Percentiles rank a stretch among this genome's conserved stretches.
phyloP scores from a whole-genome alignment of 345 rosid genomes.

The Eutrema japonicum region DNA sequence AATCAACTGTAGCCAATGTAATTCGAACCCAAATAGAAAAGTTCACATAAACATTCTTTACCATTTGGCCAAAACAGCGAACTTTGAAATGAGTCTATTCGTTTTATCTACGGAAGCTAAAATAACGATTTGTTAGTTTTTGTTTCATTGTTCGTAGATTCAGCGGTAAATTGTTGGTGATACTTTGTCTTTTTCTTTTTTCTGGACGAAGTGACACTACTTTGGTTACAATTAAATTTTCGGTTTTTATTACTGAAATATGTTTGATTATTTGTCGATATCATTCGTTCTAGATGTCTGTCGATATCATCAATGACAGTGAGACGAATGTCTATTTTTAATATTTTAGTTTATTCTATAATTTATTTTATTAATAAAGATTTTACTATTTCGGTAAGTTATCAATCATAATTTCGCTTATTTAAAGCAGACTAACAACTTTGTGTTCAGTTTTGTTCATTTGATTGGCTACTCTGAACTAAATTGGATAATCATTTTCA shows the following conservation, averaged over 20 bases:
- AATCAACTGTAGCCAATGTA: too few species aligned
- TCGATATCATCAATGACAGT: neutral
- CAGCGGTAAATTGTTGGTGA: neutral
- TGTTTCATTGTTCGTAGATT: neutral
- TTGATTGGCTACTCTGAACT: neutral
- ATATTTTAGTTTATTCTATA: neutral
- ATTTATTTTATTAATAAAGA: neutral
- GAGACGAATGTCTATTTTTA: neutral
- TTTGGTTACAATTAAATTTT: neutral
- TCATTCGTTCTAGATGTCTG: conserved; percentile 12
- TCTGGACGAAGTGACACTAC: too few species aligned
- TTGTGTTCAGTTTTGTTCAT: neutral
- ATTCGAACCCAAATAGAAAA: too few species aligned
- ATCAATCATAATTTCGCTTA: neutral
- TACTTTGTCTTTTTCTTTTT: too few species aligned
- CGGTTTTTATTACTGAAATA: neutral
- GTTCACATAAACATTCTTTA: too few species aligned
- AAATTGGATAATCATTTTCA: neutral
- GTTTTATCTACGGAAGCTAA: neutral
- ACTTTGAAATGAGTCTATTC: conserved; percentile 2
- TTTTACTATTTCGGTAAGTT: conserved; percentile 6
- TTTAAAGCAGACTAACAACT: neutral
- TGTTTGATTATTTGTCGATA: conserved; percentile 5
- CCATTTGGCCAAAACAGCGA: too few species aligned
- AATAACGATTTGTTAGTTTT: neutral